These are phyloP conservation scores for Tulasnella sp. DNA, from an alignment of 768 basidiomycete genomes.

Conservation along the genomic window DNA sequence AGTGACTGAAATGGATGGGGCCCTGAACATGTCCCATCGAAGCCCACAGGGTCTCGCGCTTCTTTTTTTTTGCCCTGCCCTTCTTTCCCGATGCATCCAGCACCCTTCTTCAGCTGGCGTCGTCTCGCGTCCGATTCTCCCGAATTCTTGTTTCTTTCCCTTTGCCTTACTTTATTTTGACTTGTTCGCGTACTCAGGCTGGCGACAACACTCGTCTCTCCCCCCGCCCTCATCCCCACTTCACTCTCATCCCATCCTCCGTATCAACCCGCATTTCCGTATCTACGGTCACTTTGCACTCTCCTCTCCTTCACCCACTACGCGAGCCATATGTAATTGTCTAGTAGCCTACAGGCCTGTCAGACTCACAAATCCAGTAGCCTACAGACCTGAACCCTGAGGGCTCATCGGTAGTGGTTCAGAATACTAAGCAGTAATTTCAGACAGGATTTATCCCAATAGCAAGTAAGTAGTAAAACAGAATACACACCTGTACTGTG, in stretches of 20 bases:
- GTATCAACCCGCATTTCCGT: neutral
- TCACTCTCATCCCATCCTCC: neutral
- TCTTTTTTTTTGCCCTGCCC: neutral
- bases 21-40: neutral
- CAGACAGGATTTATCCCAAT: no score
- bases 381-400: no score
- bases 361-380: no score
- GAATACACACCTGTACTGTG: no score
- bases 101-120: neutral
- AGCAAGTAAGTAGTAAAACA: no score
- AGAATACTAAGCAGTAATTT: no score
- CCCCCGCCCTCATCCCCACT: neutral
- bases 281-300: no score
- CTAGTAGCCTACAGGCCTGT: no score
- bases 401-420: no score
- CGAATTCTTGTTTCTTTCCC: neutral
- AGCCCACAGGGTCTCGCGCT: neutral
- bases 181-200: neutral
- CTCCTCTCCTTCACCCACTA: neutral
- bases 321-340: no score
- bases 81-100: neutral
- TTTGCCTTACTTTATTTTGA: neutral
- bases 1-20: neutral
- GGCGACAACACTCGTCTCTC: neutral
- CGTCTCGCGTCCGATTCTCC: neutral